Base-by-base conservation (phyloP, 345 rosid species). In the Boechera stricta region DNA sequence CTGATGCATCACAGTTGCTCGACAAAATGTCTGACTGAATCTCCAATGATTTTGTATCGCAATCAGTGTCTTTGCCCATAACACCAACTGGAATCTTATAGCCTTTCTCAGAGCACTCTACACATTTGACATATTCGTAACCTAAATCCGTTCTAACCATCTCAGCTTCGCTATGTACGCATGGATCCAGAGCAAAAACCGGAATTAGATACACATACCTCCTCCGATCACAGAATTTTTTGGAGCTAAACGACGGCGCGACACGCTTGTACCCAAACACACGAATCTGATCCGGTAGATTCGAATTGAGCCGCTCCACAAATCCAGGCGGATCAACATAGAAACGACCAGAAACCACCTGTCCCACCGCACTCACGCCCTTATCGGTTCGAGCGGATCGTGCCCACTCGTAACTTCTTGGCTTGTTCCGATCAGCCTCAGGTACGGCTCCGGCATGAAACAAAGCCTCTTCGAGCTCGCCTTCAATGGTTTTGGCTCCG, bases 361-460 rank as follows among this genome's bases (percentile, higher is more conserved):
- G 97, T 7, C 99, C 99, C n/a, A 89, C 93, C 12, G 97, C 98
- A 82, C 97, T 92, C 56, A 95, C 98, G 21, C 99, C 99, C 62
- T 95, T 92, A 62, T 91, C 98, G 1, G 97, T 91, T 4, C 99
- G 94, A 6, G 99, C 98, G 0, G 99, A 92, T 21, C 97, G 89
- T 10, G 96, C 94, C 96, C 94, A 89, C 33, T 95, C 99, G 74
- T 85, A 89, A 15, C 86, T 84, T 71, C 79, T 85, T 32, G 96
- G 85, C 63, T 62, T 67, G 73, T 90, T 90, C 9, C 93, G 90
- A 82, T 92, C 91, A n/a, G 88, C 87, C n/a, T 89, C 98, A 6
- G 94, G 84, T 52, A 95, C 94, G 13, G 90, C 98, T 6, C 91
- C 96, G 44, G 91, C 69, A 54, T 83, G 98, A 78, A 85, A 92